These are phyloP conservation scores for Hepatocystis sp. DNA, from an alignment of 169 alveolate species.

Conservation along the genomic window DNA sequence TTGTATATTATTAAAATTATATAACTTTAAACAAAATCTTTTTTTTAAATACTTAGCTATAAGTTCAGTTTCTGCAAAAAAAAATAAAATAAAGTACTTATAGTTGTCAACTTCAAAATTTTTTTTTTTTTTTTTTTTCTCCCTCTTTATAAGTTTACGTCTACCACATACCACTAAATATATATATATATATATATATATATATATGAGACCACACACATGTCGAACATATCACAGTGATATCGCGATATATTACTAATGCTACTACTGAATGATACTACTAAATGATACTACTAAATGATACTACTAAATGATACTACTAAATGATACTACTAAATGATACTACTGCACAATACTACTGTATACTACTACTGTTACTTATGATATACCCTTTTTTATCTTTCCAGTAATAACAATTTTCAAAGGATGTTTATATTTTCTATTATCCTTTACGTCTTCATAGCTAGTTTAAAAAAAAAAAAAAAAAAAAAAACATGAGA, in stretches of 20 bases:
- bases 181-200: slow-evolving; percentile 11
- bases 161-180: background rate
- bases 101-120: background rate
- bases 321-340: too few relatives aligned
- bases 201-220: slow-evolving; percentile 4
- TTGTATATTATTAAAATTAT: slow-evolving; percentile 23
- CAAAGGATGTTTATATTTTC: slow-evolving; percentile 21
- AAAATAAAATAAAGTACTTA: background rate
- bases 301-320: too few relatives aligned
- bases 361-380: too few relatives aligned
- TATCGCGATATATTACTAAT: too few relatives aligned
- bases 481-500: background rate
- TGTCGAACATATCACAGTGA: too few relatives aligned
- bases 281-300: too few relatives aligned
- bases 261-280: too few relatives aligned
- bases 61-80: slow-evolving; percentile 9
- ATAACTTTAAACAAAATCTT: slow-evolving; percentile 24
- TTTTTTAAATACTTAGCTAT: slow-evolving; percentile 36
- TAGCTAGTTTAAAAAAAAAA: slow-evolving; percentile 14
- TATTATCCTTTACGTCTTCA: background rate
- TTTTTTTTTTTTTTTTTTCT: background rate
- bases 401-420: slow-evolving; percentile 67
- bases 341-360: too few relatives aligned
- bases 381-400: slow-evolving; percentile 58
- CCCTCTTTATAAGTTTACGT: background rate